Percentiles rank a stretch among this genome's conserved stretches.
phyloP scores from a whole-genome alignment of 2,329 filamentous ascomycete genomes.

The Raffaelea ambrosiae region DNA sequence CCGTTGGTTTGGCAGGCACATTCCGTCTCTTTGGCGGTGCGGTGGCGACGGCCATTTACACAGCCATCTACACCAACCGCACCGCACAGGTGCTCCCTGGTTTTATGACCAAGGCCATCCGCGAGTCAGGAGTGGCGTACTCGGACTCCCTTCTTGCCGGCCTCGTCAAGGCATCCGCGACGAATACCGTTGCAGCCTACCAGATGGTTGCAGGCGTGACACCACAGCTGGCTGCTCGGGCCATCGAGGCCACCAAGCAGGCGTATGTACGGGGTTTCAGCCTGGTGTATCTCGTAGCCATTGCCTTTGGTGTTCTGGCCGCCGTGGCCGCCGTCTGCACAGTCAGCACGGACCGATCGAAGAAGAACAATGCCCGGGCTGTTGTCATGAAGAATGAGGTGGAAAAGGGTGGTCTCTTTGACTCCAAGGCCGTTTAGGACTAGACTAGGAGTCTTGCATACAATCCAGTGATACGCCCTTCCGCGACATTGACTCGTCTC shows the following conservation, averaged over 20 bases:
- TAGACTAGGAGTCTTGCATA: no score
- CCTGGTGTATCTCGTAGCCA: constrained; percentile 23
- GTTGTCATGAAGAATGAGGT: constrained; percentile 18
- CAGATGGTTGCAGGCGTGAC: constrained; percentile 19
- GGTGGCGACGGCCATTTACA: constrained; percentile 28
- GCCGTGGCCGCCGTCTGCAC: constrained; percentile 19
- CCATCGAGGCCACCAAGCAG: constrained; percentile 19
- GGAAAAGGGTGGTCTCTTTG: not conserved
- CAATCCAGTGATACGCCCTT: no score
- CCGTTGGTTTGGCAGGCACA: constrained; percentile 26
- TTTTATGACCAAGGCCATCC: constrained; percentile 13
- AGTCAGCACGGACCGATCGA: constrained; percentile 20
- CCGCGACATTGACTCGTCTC: no score
- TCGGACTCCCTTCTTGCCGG: constrained; percentile 10
- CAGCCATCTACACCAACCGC: constrained; percentile 22
- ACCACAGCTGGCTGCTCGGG: constrained; percentile 16
- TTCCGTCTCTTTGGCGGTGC: constrained; percentile 27
- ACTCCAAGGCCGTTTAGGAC: no score
- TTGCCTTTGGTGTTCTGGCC: constrained; percentile 22
- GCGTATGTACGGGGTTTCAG: constrained; percentile 25
- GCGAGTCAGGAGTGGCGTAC: constrained; percentile 12
- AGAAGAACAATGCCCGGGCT: constrained; percentile 20
- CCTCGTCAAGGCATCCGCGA: constrained; percentile 19
- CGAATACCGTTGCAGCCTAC: constrained; percentile 25
- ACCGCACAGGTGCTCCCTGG: constrained; percentile 17